Evolutionary conservation across 768 basidiomycete genomes (phyloP).

Genomic region (Cyclocybe cylindracea): DNA sequence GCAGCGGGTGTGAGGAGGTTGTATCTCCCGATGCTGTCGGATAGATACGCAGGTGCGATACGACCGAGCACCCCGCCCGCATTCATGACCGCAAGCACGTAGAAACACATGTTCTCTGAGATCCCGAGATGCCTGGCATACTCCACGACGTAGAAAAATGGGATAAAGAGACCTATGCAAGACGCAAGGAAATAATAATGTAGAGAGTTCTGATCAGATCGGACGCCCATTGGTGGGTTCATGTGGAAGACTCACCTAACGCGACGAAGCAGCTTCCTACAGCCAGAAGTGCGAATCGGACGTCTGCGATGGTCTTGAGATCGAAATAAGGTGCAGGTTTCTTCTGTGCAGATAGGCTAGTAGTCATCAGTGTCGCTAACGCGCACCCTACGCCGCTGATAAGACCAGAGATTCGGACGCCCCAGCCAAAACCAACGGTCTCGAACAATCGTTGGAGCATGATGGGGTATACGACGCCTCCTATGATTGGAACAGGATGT

Average conservation of each 20-base stretch:
- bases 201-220: not conserved
- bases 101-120: slow-evolving; percentile 44
- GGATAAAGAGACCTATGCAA: slow-evolving; percentile 63
- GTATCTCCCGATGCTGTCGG: slow-evolving; percentile 67
- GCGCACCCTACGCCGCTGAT: slow-evolving; percentile 48
- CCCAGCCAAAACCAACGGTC: slow-evolving; percentile 61
- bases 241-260: slow-evolving; percentile 45
- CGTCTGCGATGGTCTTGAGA: slow-evolving; percentile 44
- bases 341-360: slow-evolving; percentile 28
- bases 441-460: slow-evolving; percentile 59
- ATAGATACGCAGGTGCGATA: slow-evolving; percentile 60
- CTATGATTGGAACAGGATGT: slow-evolving; percentile 28
- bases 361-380: slow-evolving; percentile 48
- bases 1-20: slow-evolving; percentile 67
- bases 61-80: slow-evolving; percentile 68
- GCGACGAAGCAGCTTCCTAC: slow-evolving; percentile 59
- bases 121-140: slow-evolving; percentile 50
- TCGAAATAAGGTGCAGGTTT: slow-evolving; percentile 29
- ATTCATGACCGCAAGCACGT: slow-evolving; percentile 67
- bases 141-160: slow-evolving; percentile 69
- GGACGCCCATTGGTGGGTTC: not conserved
- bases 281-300: slow-evolving; percentile 52
- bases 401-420: slow-evolving; percentile 58
- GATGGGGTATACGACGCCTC: slow-evolving; percentile 72
- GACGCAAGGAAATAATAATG: not conserved